Percentiles rank a stretch among this genome's conserved stretches.
phyloP scores from a whole-genome alignment of 257 asterid genomes.

The Anisodus tanguticus region DNA sequence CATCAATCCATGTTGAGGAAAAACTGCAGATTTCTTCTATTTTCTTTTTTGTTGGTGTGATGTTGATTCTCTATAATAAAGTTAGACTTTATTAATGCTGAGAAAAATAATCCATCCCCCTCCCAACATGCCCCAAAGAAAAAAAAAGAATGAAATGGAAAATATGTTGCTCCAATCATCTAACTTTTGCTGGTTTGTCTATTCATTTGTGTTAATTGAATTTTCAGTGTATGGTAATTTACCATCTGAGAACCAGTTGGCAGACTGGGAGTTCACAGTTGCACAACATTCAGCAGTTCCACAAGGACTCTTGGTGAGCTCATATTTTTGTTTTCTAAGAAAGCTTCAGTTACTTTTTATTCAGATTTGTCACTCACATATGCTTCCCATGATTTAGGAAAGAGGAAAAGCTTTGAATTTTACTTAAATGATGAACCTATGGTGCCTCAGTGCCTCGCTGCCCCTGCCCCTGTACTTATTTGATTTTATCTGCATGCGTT shows the following conservation, averaged over 20 bases:
- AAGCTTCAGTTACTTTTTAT: slow-evolving; percentile 1
- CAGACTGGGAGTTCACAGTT: slow-evolving; percentile 95
- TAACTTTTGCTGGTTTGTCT: background rate
- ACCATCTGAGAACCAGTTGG: slow-evolving; percentile 82
- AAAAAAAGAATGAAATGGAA: background rate
- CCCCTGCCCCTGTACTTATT: background rate
- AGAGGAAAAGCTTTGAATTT: background rate
- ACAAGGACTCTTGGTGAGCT: slow-evolving; percentile 54
- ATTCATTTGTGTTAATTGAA: background rate
- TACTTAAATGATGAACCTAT: background rate
- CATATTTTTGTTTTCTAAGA: slow-evolving; percentile 17
- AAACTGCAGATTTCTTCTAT: background rate
- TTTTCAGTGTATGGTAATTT: slow-evolving; percentile 88
- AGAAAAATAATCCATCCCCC: background rate
- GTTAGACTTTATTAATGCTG: background rate
- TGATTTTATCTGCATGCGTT: background rate
- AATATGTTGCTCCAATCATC: background rate
- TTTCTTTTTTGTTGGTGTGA: background rate
- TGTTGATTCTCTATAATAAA: background rate
- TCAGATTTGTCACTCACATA: background rate
- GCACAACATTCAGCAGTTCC: slow-evolving; percentile 80
- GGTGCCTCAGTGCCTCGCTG: background rate
- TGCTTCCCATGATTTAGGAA: slow-evolving; percentile 13
- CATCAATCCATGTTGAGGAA: background rate
- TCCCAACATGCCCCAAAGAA: background rate